phyloP scores from a whole-genome alignment of 306 rosid species.

The Vigna trinervia region DNA sequence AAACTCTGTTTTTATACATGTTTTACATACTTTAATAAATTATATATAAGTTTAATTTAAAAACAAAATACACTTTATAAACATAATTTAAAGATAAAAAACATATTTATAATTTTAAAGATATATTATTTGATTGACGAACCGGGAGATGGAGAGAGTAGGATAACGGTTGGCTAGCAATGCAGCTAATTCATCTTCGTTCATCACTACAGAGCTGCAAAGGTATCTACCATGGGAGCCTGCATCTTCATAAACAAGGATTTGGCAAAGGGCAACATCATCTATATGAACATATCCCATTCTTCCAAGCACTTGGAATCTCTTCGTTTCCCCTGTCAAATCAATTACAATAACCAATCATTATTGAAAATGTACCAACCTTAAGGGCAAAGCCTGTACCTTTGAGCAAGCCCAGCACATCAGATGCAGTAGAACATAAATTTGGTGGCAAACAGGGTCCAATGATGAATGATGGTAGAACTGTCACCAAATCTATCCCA shows the following conservation, averaged over 20 bases:
- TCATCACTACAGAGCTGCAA: conserved; percentile 67
- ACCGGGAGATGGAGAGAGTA: conserved; percentile 73
- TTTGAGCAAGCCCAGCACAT: conserved; percentile 74
- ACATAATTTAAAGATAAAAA: too few species aligned
- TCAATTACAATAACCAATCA: not conserved
- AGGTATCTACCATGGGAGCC: conserved; percentile 69
- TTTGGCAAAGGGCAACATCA: conserved; percentile 76
- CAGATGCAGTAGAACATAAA: conserved; percentile 84
- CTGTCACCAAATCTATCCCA: conserved; percentile 67
- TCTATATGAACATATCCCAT: conserved; percentile 89
- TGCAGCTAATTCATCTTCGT: conserved; percentile 58
- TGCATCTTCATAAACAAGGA: conserved; percentile 66
- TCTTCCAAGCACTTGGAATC: conserved; percentile 72
- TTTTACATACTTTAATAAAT: too few species aligned
- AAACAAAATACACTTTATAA: too few species aligned
- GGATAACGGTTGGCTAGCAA: conserved; percentile 64
- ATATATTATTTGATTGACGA: not conserved
- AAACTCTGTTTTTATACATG: too few species aligned
- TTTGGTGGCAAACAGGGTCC: conserved; percentile 77
- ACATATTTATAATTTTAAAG: too few species aligned
- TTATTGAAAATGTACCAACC: not conserved
- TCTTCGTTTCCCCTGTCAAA: conserved; percentile 67
- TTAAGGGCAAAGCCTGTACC: conserved; percentile 46
- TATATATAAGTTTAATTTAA: too few species aligned
- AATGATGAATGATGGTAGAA: conserved; percentile 69